Evolutionary conservation across 2,329 filamentous ascomycete species (phyloP).

Genomic region (Clonostachys chloroleuca): DNA sequence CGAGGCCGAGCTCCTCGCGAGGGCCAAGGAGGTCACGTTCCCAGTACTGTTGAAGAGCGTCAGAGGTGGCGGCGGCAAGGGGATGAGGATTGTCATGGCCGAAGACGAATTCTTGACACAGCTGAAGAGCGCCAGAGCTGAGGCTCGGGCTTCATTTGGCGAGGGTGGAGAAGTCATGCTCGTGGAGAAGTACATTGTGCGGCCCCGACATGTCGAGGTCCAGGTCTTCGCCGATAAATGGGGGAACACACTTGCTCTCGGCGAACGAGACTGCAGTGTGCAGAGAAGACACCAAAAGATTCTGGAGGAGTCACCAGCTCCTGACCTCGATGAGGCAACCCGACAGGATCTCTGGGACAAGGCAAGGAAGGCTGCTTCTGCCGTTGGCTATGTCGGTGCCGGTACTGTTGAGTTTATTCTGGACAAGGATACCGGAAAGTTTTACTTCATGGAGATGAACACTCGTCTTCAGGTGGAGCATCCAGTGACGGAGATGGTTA

Average conservation of each 20-base stretch:
- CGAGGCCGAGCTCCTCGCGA: constrained; percentile 50
- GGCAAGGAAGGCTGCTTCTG: constrained; percentile 62
- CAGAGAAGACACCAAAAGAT: constrained; percentile 89
- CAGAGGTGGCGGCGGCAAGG: constrained; percentile 78
- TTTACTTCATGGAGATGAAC: constrained; percentile 81
- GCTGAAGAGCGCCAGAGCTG: constrained; percentile 67
- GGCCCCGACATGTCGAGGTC: constrained; percentile 81
- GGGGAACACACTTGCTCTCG: constrained; percentile 76
- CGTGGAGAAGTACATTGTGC: constrained; percentile 77
- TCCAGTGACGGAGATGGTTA: constrained; percentile 75
- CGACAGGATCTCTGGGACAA: constrained; percentile 61
- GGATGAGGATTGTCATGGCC: constrained; percentile 69
- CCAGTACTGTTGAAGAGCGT: constrained; percentile 78
- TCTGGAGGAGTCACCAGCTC: constrained; percentile 82
- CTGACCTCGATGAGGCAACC: constrained; percentile 54
- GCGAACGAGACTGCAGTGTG: constrained; percentile 84
- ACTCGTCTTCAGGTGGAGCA: constrained; percentile 95
- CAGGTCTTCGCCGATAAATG: constrained; percentile 83
- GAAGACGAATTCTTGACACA: constrained; percentile 67
- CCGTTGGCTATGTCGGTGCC: constrained; percentile 83
- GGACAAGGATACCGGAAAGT: constrained; percentile 75
- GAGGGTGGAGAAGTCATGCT: constrained; percentile 76
- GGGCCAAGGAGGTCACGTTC: constrained; percentile 68
- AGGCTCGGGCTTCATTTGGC: constrained; percentile 76
- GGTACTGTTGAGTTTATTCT: constrained; percentile 91